Conservation (phyloP, 768 basidiomycete genomes). For the Astraeus odoratus region DNA sequence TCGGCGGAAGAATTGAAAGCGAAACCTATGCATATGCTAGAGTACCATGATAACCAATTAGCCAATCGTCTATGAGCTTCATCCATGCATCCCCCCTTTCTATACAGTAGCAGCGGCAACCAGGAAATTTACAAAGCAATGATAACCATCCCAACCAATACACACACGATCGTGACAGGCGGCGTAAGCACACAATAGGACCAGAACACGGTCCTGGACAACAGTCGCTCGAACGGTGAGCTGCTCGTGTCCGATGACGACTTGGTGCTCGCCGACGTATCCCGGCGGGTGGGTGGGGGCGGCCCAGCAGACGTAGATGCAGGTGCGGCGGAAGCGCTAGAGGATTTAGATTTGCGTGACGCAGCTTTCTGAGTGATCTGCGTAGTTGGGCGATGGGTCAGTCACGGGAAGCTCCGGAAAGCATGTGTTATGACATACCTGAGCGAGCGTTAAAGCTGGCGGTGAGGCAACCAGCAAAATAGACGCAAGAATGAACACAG, state of each 20-base stretch:
- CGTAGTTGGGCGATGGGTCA: background rate
- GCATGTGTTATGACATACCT: slow-evolving; percentile 24
- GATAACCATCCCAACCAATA: slow-evolving; percentile 65
- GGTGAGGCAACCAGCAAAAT: slow-evolving; percentile 79
- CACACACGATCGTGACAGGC: slow-evolving; percentile 70
- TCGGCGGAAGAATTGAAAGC: too few species aligned
- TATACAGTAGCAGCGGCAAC: too few species aligned
- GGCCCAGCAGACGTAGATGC: background rate
- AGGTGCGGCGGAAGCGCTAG: background rate
- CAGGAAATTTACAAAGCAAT: slow-evolving; percentile 50
- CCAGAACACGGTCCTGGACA: slow-evolving; percentile 91
- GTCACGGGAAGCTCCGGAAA: slow-evolving; percentile 1
- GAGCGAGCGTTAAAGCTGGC: slow-evolving; percentile 68
- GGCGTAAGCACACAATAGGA: slow-evolving; percentile 86
- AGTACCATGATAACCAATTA: too few species aligned
- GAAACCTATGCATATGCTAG: too few species aligned
- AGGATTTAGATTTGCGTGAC: background rate
- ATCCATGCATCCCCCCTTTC: too few species aligned
- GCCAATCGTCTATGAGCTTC: too few species aligned
- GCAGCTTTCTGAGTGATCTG: slow-evolving; percentile 19
- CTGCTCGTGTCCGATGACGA: background rate
- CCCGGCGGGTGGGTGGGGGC: background rate
- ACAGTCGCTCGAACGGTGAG: slow-evolving; percentile 71
- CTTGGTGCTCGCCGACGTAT: background rate
- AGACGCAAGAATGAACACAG: slow-evolving; percentile 81